Evolutionary conservation across 1,284 basidiomycete genomes (phyloP).

Genomic region (Thelephora terrestris): DNA sequence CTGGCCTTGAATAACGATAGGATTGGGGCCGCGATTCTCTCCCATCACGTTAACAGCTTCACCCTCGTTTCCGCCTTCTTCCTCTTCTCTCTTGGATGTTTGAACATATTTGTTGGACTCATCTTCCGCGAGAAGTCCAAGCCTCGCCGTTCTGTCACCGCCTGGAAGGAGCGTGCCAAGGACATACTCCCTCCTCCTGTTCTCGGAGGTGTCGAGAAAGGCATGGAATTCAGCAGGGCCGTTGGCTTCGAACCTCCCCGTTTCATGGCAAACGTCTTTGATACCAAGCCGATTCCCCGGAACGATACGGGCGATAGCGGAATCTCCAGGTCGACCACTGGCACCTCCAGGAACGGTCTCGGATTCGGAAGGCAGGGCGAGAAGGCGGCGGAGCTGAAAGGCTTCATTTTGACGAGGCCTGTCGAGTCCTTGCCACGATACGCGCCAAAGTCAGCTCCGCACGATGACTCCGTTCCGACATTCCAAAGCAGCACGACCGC

Average conservation of each 20-base stretch:
- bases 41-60: constrained; percentile 71
- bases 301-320: neutral
- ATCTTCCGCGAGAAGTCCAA: constrained; percentile 60
- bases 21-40: constrained; percentile 72
- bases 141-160: constrained; percentile 46
- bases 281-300: neutral
- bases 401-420: constrained; percentile 44
- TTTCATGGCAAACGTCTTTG: neutral
- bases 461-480: neutral
- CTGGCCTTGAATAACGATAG: constrained; percentile 18
- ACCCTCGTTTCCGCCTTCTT: constrained; percentile 80
- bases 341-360: constrained; percentile 33
- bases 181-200: constrained; percentile 48
- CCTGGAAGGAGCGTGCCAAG: constrained; percentile 48
- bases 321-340: neutral
- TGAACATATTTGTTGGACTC: constrained; percentile 73
- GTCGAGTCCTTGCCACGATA: constrained; percentile 51
- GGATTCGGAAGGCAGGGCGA: constrained; percentile 74
- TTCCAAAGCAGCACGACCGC: neutral
- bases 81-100: constrained; percentile 74
- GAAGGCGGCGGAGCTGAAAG: constrained; percentile 56
- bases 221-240: constrained; percentile 5
- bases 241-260: neutral
- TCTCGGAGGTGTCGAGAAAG: constrained; percentile 23
- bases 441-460: constrained; percentile 16